These are phyloP conservation scores for Carallia brachiata DNA, from an alignment of 345 rosid genomes.

Conservation along the genomic window DNA sequence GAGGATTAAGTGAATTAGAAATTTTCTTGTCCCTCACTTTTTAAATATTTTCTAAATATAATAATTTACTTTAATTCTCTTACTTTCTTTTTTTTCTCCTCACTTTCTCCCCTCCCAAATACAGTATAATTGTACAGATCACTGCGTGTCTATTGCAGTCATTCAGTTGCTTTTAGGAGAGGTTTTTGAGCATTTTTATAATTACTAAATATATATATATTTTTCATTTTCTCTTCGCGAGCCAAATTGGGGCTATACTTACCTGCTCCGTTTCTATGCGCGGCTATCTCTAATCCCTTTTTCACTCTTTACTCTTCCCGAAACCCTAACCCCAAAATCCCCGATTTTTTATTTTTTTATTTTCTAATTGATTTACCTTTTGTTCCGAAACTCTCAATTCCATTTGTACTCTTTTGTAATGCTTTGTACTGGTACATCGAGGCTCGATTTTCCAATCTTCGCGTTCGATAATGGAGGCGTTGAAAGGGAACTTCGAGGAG, in stretches of 20 bases:
- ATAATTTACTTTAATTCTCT: too few relatives aligned
- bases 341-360: not conserved
- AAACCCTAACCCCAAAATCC: conserved; percentile 21
- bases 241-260: not conserved
- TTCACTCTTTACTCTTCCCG: not conserved
- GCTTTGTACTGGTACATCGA: conserved; percentile 16
- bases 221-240: not conserved
- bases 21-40: too few relatives aligned
- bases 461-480: conserved; percentile 23
- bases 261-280: not conserved
- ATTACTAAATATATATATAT: not conserved
- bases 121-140: too few relatives aligned
- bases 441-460: conserved; percentile 11
- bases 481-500: conserved; percentile 22
- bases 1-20: too few relatives aligned
- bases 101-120: too few relatives aligned
- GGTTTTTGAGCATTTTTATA: too few relatives aligned
- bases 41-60: too few relatives aligned
- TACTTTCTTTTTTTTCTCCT: too few relatives aligned
- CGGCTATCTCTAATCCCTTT: not conserved
- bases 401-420: conserved; percentile 6
- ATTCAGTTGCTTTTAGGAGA: too few relatives aligned
- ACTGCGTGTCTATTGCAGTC: too few relatives aligned
- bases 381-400: not conserved
- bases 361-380: not conserved